Base-by-base conservation (phyloP, 177 flowering plant genomes). In the Vitis hybrid region DNA sequence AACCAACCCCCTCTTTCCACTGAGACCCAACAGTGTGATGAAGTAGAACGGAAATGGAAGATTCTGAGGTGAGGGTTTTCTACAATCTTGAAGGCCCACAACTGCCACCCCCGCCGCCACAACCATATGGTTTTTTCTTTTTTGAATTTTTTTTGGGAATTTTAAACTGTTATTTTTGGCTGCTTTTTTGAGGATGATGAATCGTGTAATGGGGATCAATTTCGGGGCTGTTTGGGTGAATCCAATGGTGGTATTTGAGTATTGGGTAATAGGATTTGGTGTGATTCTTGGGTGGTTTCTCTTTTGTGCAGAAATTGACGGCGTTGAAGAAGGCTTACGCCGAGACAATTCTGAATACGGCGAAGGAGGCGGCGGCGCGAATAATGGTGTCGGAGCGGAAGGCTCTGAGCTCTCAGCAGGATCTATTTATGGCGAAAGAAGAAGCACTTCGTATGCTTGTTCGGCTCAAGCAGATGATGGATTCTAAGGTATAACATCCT, bases 241-340 rank as follows among this genome's bases (percentile, higher is more conserved):
- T 61, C 62, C 67, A 45, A 55, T 64, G 32, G 60, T 62, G 58
- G 39, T 62, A 2, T 6, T 12, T n/a, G 9, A 18, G 59, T 51
- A 23, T 66, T 34, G 56, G 49, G 30, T 50, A 12, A 6, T 50
- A 61, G 26, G 4, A 62, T 30, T 64, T 49, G 39, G 9, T 55
- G 55, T 17, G n/a, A 32, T 64, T 62, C 2, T 21, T 19, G 54
- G 1, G 61, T 45, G 62, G 18, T 60, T 64, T 58, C 9, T 19
- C 60, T 70, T 73, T 63, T 64, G 51, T 72, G 70, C 73, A 92
- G 96, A 88, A 87, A 87, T 68, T 90, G 78, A 80, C 62, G 75
- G 93, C 90, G n/a, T 79, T 89, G 86, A 89, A 88, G 83, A 88
- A 81, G 86, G 98, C 89, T 2, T 93, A 89, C 65, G 95, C 95